These are phyloP conservation scores for Fonsecaea monophora DNA, from an alignment of 2,329 filamentous ascomycete genomes.

Conservation along the genomic window DNA sequence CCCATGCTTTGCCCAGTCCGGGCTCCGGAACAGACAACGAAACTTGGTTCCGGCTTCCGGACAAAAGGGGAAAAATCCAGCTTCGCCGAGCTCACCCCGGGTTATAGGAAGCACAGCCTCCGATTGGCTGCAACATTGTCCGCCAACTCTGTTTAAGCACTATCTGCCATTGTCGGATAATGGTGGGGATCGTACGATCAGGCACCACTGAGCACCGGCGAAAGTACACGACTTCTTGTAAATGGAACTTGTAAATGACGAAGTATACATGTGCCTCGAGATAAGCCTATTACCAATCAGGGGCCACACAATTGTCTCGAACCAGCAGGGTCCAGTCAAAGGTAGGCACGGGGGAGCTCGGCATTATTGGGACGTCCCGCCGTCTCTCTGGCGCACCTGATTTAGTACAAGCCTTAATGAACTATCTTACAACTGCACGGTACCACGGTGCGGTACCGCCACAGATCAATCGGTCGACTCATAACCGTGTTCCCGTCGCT, in stretches of 20 bases:
- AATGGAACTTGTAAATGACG: no score
- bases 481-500: background rate
- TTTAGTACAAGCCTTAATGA: background rate
- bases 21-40: background rate
- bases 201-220: no score
- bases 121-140: background rate
- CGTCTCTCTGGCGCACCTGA: no score
- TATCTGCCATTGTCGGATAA: background rate
- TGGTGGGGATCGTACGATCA: background rate
- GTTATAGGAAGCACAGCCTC: background rate
- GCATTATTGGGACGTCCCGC: no score
- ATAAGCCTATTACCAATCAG: no score
- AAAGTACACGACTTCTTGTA: no score
- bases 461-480: background rate
- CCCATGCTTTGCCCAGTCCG: background rate
- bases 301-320: no score
- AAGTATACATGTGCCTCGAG: no score
- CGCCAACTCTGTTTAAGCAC: background rate
- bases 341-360: no score
- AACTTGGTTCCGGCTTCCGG: constrained; percentile 6
- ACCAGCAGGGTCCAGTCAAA: background rate
- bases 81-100: background rate
- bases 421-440: constrained; percentile 2
- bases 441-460: background rate
- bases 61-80: background rate